phyloP scores from a whole-genome alignment of 257 asterid species.

The Anisodus tanguticus region DNA sequence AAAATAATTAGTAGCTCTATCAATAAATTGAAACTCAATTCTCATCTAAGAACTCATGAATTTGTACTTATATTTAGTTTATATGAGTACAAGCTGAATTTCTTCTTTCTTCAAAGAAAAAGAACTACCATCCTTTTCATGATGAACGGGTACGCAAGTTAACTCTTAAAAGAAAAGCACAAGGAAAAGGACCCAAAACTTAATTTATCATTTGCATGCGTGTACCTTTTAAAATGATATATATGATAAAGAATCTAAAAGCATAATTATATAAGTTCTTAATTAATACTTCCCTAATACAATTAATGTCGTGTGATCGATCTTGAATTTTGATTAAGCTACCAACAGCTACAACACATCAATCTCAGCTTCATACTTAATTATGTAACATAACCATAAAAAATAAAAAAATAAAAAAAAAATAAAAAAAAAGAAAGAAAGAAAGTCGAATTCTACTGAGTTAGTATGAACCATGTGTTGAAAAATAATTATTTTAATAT shows the following conservation, averaged over 20 bases:
- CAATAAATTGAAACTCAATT: not conserved
- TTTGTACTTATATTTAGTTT: not conserved
- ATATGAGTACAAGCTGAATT: not conserved
- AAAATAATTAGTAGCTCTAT: not conserved
- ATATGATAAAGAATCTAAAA: not conserved
- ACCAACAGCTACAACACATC: not conserved
- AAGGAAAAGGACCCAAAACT: not conserved
- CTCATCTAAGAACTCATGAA: not conserved
- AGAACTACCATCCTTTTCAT: not conserved
- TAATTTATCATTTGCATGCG: not conserved
- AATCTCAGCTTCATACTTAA: not conserved
- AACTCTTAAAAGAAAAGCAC: not conserved
- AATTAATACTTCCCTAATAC: not conserved
- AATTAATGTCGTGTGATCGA: not conserved
- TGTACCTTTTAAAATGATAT: not conserved
- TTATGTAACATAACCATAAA: not conserved
- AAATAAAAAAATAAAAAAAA: no score
- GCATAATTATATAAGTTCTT: not conserved
- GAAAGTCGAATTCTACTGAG: no score
- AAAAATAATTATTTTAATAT: no score
- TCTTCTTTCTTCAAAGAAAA: not conserved
- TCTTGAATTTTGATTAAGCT: not conserved
- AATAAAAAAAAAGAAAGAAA: no score
- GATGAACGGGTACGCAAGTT: not conserved
- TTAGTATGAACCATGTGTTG: no score